A percentile compares a stretch with the other conserved stretches of the same genome.
Evolutionary conservation across 352 stramenopile genomes (phyloP).

Genomic region (Globisporangium irregulare): DNA sequence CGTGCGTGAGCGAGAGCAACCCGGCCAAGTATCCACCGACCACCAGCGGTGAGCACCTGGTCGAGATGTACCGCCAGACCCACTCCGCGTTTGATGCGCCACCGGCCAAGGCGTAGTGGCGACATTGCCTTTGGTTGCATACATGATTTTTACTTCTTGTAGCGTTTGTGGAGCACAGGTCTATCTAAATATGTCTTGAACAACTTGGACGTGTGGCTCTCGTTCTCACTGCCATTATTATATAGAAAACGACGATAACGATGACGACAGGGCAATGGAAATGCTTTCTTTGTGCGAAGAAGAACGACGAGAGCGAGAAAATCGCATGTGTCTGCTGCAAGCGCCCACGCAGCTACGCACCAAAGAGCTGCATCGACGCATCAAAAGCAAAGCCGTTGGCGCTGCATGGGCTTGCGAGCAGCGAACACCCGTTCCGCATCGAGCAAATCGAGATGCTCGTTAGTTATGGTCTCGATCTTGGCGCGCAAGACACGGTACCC

Average conservation of each 20-base stretch:
- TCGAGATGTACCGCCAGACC: slow-evolving; percentile 75
- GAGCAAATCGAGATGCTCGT: slow-evolving; percentile 10
- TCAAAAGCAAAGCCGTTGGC: slow-evolving; percentile 13
- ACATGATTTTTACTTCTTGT: not conserved
- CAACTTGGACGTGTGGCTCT: not conserved
- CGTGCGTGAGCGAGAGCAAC: slow-evolving; percentile 43
- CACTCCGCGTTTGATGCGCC: slow-evolving; percentile 52
- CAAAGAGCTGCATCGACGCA: slow-evolving; percentile 12
- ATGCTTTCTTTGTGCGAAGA: slow-evolving; percentile 17
- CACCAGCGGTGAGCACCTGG: slow-evolving; percentile 71
- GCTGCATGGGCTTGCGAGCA: slow-evolving; percentile 10
- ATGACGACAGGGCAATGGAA: not conserved
- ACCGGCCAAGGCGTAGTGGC: not conserved
- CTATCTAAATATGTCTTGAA: slow-evolving; percentile 1
- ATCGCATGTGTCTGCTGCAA: slow-evolving; percentile 8
- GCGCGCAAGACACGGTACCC: slow-evolving; percentile 2
- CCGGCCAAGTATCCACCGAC: slow-evolving; percentile 58
- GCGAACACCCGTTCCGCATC: slow-evolving; percentile 5
- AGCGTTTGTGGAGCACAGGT: not conserved
- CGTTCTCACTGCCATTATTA: not conserved
- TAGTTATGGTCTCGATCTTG: slow-evolving; percentile 1
- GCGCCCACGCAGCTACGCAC: slow-evolving; percentile 9
- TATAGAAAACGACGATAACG: not conserved
- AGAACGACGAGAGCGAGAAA: slow-evolving; percentile 12
- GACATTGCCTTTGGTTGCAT: not conserved